Base-by-base conservation (phyloP, 495 filamentous ascomycete genomes). In the Clohesyomyces aquaticus region DNA sequence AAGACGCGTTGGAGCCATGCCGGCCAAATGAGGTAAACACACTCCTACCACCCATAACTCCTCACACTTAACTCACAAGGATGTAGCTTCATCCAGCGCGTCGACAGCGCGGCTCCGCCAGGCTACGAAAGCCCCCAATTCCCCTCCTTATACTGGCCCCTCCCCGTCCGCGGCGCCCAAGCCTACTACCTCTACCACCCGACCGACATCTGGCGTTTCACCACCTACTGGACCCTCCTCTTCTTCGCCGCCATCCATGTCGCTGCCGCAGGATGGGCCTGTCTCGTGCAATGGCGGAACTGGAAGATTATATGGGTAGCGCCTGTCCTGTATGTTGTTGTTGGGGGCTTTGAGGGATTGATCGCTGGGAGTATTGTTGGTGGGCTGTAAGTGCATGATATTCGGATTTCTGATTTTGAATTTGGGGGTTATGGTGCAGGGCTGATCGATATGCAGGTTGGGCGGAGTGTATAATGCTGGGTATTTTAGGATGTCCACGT, bases 401-500 rank as follows among this genome's bases (percentile, higher is more conserved):
- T 27, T 11, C 38, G n/a, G 4, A 19, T 18, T 18, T 16, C 14
- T 48, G 12, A 8, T 19, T n/a, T 8, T 27, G 32, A 38, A 14
- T 38, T 14, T 14, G n/a, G n/a, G n/a, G n/a, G n/a, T 35, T 21
- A 23, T 28, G 19, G 29, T 51, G 23, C 10, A 21, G 52, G 16
- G 38, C 47, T 66, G 52, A 67, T 54, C 16, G n/a, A 19, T 43
- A 12, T 25, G 47, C 67, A 97, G 93, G 52, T 83, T 98, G 11
- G 91, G 91, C 23, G 89, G 88, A 4, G 85, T 94, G 46, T 98
- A 98, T 71, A 85, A 89, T 65, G 84, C 91, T 16, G 94, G 92
- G 28, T 90, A 87, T 75, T 96, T 96, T 71, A 77, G 85, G 64
- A 96, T 98, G 93, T 95, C 91, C 54, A 97, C 94, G 1, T 98